Base-by-base conservation (phyloP, 2,329 filamentous ascomycete genomes). In the Tricladium varicosporioides region DNA sequence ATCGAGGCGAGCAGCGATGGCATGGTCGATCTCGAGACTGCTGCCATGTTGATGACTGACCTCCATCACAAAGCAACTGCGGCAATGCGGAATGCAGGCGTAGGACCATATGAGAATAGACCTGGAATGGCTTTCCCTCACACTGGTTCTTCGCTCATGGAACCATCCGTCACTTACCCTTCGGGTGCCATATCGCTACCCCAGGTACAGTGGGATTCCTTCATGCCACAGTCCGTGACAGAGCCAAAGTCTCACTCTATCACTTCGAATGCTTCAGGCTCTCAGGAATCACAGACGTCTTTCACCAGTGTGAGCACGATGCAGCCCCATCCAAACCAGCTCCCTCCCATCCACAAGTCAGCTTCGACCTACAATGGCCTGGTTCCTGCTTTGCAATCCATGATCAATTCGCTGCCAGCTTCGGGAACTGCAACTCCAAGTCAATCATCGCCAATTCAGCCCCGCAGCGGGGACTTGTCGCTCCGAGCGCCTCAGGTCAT, bases 11-110 rank as follows among this genome's bases (percentile, higher is more conserved):
- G 87, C 76, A 90, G 87, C 73, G 93, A 97, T 73, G 88, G 87
- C 72, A 88, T 93, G 76, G 92, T 97, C 71, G 94, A 97, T 73
- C 89, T 97, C 70, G 93, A 99, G 80, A 92, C 93, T 68, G 94
- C 94, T 66, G 94, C 94, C 66, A 97, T 97, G 91, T 85, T 99
- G 73, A 95, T 99, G 79, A 94, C 93, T 72, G 92, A 97, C 77
- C 88, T 97, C 72, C 93, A 96, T 77, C 92, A 97, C 79, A 97
- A 97, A 80, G 92, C 87, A 69, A 93, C 92, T 75, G 87, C 84
- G 58, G 80, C 85, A 67, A 91, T 85, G 75, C 81, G 83, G 56
- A 81, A 78, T 63, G 78, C 77, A 60, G 79, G 77, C 65, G 64
- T 70, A 48, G 68, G 65, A 57, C 77, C 80, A 50, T 86, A 79